Percentiles rank a stretch among this genome's conserved stretches.
Evolutionary conservation across 2,329 filamentous ascomycete species (phyloP).

Genomic region (Stenocarpella maydis): DNA sequence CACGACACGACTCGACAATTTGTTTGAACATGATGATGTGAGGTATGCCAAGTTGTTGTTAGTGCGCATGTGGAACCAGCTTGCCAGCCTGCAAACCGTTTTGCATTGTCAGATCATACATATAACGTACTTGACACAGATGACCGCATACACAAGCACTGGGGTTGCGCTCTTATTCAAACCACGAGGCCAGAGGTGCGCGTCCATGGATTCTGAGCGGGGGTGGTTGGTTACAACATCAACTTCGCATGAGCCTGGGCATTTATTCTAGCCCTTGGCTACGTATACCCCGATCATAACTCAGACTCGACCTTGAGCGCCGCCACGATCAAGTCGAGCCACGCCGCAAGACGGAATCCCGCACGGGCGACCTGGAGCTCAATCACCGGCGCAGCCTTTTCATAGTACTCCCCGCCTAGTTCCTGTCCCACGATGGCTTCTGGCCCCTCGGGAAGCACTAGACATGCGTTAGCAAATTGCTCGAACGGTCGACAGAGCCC

Average conservation of each 20-base stretch:
- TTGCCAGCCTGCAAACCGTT: not conserved
- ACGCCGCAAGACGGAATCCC: slow-evolving; percentile 73
- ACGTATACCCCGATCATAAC: slow-evolving; percentile 40
- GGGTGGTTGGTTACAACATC: not conserved
- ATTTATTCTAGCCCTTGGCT: not conserved
- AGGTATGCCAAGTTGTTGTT: not conserved
- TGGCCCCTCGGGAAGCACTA: slow-evolving; percentile 69
- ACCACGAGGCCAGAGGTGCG: not conserved
- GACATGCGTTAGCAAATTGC: slow-evolving; percentile 36
- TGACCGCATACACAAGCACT: not conserved
- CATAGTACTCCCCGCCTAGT: slow-evolving; percentile 69
- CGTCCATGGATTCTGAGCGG: not conserved
- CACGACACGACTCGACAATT: not conserved
- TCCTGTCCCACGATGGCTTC: slow-evolving; percentile 66
- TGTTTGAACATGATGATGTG: slow-evolving; percentile 1
- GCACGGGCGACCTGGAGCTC: slow-evolving; percentile 73
- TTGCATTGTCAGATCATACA: slow-evolving; percentile 12
- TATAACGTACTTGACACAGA: not conserved
- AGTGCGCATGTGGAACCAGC: not conserved
- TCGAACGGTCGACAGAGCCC: not conserved
- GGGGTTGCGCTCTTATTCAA: not conserved
- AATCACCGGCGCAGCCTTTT: slow-evolving; percentile 68
- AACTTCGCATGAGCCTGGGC: not conserved
- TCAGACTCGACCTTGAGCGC: slow-evolving; percentile 42
- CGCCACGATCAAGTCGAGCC: slow-evolving; percentile 69